phyloP scores from a whole-genome alignment of 2,329 filamentous ascomycete genomes.

The Pseudogymnoascus sp. region DNA sequence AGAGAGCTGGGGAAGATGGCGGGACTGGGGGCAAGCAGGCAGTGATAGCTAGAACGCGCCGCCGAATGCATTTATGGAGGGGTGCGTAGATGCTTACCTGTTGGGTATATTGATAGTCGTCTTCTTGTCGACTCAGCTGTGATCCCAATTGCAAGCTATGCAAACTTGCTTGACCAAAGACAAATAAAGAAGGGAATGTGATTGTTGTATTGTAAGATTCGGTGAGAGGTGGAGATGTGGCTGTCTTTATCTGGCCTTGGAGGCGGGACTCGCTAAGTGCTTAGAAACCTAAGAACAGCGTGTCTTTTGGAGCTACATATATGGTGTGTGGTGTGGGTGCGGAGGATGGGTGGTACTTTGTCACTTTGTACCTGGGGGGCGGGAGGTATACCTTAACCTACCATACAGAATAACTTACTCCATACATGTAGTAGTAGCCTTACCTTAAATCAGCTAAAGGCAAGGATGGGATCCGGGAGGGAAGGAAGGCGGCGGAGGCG shows the following conservation, averaged over 20 bases:
- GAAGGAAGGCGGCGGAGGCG: not conserved
- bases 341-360: not conserved
- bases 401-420: too few species aligned
- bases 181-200: slow-evolving; percentile 5
- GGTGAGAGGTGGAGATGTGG: not conserved
- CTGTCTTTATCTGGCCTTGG: not conserved
- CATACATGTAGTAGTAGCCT: too few species aligned
- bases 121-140: slow-evolving; percentile 5
- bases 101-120: slow-evolving; percentile 3
- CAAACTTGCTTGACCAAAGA: slow-evolving; percentile 9
- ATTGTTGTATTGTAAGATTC: slow-evolving; percentile 4
- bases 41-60: not conserved
- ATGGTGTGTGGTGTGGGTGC: not conserved
- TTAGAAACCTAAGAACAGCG: slow-evolving; percentile 12
- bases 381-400: slow-evolving; percentile 6
- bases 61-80: not conserved
- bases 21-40: slow-evolving; percentile 1
- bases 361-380: slow-evolving; percentile 11
- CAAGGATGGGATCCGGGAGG: not conserved
- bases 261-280: slow-evolving; percentile 3
- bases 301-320: slow-evolving; percentile 11
- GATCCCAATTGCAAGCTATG: slow-evolving; percentile 7
- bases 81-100: not conserved
- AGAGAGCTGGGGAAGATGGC: not conserved
- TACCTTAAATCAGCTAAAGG: slow-evolving; percentile 4